A percentile compares a stretch with the other conserved stretches of the same genome.
These are phyloP conservation scores for Athelia psychrophila DNA, from an alignment of 1,284 basidiomycete species.

Conservation along the genomic window DNA sequence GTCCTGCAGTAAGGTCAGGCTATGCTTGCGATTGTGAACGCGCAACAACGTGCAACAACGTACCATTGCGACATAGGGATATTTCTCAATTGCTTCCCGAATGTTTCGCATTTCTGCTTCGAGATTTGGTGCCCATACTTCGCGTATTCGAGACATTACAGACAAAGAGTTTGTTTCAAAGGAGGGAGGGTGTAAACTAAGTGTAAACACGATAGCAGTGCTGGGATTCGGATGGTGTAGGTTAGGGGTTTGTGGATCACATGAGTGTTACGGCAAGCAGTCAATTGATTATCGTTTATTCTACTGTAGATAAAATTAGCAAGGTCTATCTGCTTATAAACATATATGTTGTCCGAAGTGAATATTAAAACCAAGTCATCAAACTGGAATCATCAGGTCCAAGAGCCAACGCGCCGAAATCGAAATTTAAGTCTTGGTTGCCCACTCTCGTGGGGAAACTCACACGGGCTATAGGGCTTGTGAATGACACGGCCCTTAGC, in stretches of 20 bases:
- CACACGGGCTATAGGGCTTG: conserved; percentile 4
- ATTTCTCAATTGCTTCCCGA: conserved; percentile 83
- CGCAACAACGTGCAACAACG: conserved; percentile 21
- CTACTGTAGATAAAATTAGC: no score
- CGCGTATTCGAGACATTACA: conserved; percentile 73
- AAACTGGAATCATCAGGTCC: conserved; percentile 27
- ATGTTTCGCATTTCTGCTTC: conserved; percentile 90
- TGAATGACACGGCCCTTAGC: not conserved
- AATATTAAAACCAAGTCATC: conserved; percentile 27
- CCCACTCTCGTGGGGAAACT: conserved; percentile 26
- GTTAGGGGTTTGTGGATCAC: conserved; percentile 19
- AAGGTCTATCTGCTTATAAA: no score
- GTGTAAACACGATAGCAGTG: no score
- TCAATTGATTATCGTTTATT: not conserved
- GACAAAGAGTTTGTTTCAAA: not conserved
- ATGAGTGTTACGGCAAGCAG: conserved; percentile 16
- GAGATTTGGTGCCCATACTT: conserved; percentile 95
- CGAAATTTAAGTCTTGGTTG: conserved; percentile 32
- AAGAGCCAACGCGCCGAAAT: conserved; percentile 27
- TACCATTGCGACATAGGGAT: conserved; percentile 96
- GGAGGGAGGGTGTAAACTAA: no score
- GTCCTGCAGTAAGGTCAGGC: conserved; percentile 53
- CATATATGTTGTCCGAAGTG: no score
- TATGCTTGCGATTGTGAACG: conserved; percentile 4
- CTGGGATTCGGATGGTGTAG: no score